A percentile compares a stretch with the other conserved stretches of the same genome.
Conservation (phyloP, 441 rosid species). For the Jatropha multifida region DNA sequence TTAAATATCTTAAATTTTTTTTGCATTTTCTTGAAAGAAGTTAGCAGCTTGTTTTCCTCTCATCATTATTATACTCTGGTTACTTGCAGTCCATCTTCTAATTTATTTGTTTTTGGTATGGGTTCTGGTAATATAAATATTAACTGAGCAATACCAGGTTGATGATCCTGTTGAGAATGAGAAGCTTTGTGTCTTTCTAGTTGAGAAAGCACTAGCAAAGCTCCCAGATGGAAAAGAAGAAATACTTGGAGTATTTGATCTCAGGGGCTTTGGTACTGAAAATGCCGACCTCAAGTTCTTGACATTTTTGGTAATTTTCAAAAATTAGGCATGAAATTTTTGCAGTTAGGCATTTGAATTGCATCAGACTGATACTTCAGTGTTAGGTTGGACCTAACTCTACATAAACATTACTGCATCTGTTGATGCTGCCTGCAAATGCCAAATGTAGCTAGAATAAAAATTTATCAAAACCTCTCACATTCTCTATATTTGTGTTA, state of each 20-base stretch:
- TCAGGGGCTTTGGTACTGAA: constrained; percentile 59
- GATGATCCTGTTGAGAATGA: constrained; percentile 67
- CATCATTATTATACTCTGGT: neutral
- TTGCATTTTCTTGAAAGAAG: constrained; percentile 5
- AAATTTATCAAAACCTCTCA: neutral
- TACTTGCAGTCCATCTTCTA: neutral
- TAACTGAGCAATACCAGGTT: constrained; percentile 41
- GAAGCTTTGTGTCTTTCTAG: constrained; percentile 65
- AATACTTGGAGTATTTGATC: constrained; percentile 80
- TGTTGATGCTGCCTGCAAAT: constrained; percentile 4
- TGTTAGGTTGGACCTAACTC: neutral
- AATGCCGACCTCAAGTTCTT: constrained; percentile 80
- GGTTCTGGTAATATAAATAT: constrained; percentile 3
- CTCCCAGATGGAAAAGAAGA: constrained; percentile 72
- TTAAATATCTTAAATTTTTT: neutral
- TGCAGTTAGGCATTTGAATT: neutral
- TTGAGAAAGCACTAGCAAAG: constrained; percentile 82
- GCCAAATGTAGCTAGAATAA: neutral
- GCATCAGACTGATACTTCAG: neutral
- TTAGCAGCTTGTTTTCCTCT: neutral
- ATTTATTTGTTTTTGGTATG: constrained; percentile 15
- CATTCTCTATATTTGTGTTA: neutral
- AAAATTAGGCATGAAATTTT: neutral
- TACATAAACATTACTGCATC: neutral
- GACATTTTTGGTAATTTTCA: constrained; percentile 66